Evolutionary conservation across 176 grass and related monocot species (phyloP).

Genomic region (Juncus effusus): DNA sequence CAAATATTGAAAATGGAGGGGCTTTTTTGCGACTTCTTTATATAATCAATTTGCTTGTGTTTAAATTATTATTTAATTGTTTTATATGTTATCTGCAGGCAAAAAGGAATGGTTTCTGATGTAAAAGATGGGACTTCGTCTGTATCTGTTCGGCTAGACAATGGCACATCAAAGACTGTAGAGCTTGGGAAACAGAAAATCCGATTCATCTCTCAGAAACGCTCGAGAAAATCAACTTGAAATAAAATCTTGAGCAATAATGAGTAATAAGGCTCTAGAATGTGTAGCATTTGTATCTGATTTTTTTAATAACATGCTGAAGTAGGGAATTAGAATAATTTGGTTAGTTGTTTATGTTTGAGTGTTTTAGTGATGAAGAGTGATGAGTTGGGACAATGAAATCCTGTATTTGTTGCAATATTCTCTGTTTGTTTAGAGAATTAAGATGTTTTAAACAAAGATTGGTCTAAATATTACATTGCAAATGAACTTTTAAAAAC

Average conservation of each 20-base stretch:
- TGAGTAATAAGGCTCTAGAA: neutral
- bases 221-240: slow-evolving; percentile 21
- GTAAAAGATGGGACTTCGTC: slow-evolving; percentile 30
- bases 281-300: neutral
- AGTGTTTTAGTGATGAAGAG: slow-evolving; percentile 4
- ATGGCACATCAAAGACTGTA: slow-evolving; percentile 30
- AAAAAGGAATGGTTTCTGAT: slow-evolving; percentile 41
- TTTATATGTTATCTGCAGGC: slow-evolving; percentile 6
- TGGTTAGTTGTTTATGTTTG: slow-evolving; percentile 12
- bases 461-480: too few species aligned
- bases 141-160: slow-evolving; percentile 34
- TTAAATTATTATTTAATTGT: too few species aligned
- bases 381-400: neutral
- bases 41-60: too few species aligned
- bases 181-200: slow-evolving; percentile 35
- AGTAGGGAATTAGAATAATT: slow-evolving; percentile 3
- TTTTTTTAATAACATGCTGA: neutral
- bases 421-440: too few species aligned
- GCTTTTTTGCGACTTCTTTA: too few species aligned
- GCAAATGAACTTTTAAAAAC: too few species aligned
- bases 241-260: neutral
- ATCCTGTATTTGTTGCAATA: neutral
- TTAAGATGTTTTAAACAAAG: too few species aligned
- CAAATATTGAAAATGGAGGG: too few species aligned
- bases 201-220: slow-evolving; percentile 40